Percentiles rank a stretch among this genome's conserved stretches.
phyloP scores from a whole-genome alignment of 306 rosid species.

The Dalbergia cultrata region DNA sequence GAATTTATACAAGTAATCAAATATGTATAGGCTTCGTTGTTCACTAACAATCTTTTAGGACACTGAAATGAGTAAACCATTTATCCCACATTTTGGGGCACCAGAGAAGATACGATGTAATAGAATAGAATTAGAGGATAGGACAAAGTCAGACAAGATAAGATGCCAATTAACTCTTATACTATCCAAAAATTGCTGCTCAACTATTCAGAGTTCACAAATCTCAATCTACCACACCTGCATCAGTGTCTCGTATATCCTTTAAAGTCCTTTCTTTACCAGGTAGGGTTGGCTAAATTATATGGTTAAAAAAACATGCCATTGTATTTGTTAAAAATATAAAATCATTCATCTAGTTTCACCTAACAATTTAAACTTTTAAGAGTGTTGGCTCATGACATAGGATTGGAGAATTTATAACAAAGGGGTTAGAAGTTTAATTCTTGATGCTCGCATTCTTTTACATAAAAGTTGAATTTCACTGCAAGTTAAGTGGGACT shows the following conservation, averaged over 20 bases:
- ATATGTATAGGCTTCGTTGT: not conserved
- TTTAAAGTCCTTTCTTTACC: not conserved
- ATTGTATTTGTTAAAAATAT: not conserved
- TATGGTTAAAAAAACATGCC: not conserved
- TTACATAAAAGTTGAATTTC: not conserved
- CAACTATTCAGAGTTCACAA: not conserved
- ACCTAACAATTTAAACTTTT: not conserved
- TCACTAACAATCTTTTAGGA: constrained; percentile 10
- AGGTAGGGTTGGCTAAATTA: not conserved
- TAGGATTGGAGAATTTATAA: not conserved
- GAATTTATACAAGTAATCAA: constrained; percentile 4
- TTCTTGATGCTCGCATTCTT: not conserved
- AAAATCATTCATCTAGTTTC: not conserved
- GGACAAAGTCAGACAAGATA: not conserved
- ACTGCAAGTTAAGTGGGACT: not conserved
- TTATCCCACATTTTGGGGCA: constrained; percentile 10
- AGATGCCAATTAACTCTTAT: not conserved
- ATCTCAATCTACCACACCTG: constrained; percentile 24
- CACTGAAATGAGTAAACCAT: not conserved
- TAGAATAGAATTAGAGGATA: not conserved
- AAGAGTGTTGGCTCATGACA: not conserved
- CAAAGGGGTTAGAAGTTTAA: not conserved
- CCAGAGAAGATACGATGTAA: not conserved
- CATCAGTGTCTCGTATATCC: not conserved
- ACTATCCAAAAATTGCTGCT: not conserved